Evolutionary conservation across 1,139 yeast genomes (phyloP), one percentile per base, ranked within the genome.

Genomic region (Meyerozyma elateridarum): DNA sequence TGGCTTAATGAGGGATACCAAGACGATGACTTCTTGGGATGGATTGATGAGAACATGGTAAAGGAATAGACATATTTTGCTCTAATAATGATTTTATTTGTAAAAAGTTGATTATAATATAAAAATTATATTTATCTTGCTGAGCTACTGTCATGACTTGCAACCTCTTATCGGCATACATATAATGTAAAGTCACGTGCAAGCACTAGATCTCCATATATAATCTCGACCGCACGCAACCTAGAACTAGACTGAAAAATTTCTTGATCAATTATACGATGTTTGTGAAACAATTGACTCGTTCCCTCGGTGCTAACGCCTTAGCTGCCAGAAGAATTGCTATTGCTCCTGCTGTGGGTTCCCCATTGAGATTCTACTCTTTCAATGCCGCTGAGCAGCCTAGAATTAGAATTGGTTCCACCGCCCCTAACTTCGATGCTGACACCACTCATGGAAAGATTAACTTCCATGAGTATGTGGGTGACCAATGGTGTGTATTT

Each of bases 1-100:
- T 85, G 95, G 95, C 49, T 66, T 28, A 64, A 64, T 59, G 85
- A 84, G 45, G 81, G 76, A 34, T 76, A 76, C 37, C 64, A 61
- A 36, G 73, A 67, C 36, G 96, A 88, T 52, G 96, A 88, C 52
- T 82, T 89, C 51, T 64, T 89, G 32, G 96, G 96, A n/a, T 89
- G 96, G 96, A 83, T 88, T 64, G 96, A 88, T 51, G 78, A 62
- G 68, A 67, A 63, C 41, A 56, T 65, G 58, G 52, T 61, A 6
- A 36, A 34, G 13, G 45, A 41, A 17, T 16, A n/a, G 15, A 14
- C n/a, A n/a, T n/a, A n/a, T n/a, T n/a, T n/a, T n/a, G n/a, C n/a
- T n/a, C n/a, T n/a, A n/a, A n/a, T n/a, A n/a, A n/a, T n/a, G n/a
- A n/a, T n/a, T n/a, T n/a, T n/a, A n/a, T n/a, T n/a, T n/a, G n/a